Conservation (phyloP, 441 rosid genomes). For the Pelargonium cotyledonis region DNA sequence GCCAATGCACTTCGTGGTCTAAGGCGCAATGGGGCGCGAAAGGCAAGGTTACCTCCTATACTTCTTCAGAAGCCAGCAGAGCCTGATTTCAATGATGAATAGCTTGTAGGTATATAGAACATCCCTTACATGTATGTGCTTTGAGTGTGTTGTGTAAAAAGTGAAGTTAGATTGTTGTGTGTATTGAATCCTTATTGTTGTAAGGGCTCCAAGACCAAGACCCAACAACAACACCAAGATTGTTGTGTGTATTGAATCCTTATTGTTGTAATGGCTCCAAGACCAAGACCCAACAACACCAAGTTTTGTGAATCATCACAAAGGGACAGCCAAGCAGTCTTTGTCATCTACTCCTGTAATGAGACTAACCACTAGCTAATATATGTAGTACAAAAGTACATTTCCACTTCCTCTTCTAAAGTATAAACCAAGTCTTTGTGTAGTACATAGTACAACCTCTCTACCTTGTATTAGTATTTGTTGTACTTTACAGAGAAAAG, state of each 20-base stretch:
- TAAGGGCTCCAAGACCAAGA: too few relatives aligned
- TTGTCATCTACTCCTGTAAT: background rate
- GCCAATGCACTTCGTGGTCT: constrained; percentile 56
- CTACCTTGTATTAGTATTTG: background rate
- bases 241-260: too few relatives aligned
- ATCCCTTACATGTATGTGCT: too few relatives aligned
- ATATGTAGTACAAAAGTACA: background rate
- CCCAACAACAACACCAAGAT: background rate
- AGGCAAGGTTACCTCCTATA: constrained; percentile 42
- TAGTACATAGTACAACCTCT: background rate
- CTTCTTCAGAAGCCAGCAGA: constrained; percentile 78
- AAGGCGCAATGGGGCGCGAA: constrained; percentile 32
- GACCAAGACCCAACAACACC: background rate
- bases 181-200: too few relatives aligned
- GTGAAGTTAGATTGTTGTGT: too few relatives aligned
- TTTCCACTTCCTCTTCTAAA: background rate
- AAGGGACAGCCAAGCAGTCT: background rate
- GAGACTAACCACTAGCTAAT: background rate
- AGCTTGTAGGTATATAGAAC: background rate
- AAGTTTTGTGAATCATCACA: constrained; percentile 3
- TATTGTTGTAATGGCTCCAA: too few relatives aligned
- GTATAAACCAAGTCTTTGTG: background rate
- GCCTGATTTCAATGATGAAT: constrained; percentile 51
- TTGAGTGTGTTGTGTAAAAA: too few relatives aligned
- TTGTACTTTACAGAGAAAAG: background rate